Evolutionary conservation across 1,284 basidiomycete species (phyloP), one percentile per base, ranked within the genome.

Genomic region (Marasmius oreades): DNA sequence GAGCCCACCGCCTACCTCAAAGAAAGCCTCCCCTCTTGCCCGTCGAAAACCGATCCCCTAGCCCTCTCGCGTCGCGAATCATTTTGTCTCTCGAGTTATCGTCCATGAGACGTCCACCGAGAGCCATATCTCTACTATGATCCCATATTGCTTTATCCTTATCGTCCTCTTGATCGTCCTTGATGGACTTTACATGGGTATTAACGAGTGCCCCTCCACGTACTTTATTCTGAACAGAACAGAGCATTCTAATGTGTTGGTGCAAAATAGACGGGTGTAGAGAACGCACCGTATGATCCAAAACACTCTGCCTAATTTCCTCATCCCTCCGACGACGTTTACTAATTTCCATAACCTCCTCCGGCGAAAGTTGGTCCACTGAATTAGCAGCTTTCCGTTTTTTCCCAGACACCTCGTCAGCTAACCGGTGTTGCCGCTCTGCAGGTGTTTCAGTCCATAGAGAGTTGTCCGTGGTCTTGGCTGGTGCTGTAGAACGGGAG

Each of bases 401-500:
- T 69, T 89, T 88, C 8, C 94, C 93, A 14, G 86, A 80, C 1
- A 93, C 84, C 67, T 96, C 95, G 66, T 96, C 94, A 2, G 85
- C 85, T 14, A 95, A 72, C 2, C 94, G 81, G 66, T 93, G 85
- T 64, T 91, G 90, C 12, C 88, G 81, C 65, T 97, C 92, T 0
- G 85, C 86, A 0, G 94, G 95, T 0, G 94, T 96, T 75, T 97
- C 94, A 0, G 94, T 97, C 94, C 94, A 97, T 2, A 94, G 77
- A 1, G 85, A 86, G 55, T 72, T 80, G 56, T 86, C 85, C 0
- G 71, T 63, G 33, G 71, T 74, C 14, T 71, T 70, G 60, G 77
- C 65, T 1, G 80, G 72, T 1, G 77, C 77, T 8, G 81, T 77
- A 0, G 81, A 79, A 46, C 83, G 82, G n/a, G 89, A 85, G 69